Conservation (phyloP, 805 yeast genomes). For the Alloascoidea africana region DNA sequence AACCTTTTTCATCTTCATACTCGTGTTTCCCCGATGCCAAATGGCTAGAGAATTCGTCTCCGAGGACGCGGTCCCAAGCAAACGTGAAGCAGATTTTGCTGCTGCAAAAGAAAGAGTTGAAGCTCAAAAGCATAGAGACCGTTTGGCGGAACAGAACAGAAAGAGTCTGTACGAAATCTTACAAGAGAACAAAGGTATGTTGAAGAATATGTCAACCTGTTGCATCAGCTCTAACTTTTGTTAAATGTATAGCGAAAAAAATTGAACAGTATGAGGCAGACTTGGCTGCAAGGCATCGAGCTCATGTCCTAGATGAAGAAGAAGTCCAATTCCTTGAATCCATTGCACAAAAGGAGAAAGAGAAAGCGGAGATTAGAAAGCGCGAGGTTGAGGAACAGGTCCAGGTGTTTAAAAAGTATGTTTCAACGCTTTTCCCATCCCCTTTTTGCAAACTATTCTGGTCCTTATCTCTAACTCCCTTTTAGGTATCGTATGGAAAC, state of each 20-base stretch:
- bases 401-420: background rate
- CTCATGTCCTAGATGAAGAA: background rate
- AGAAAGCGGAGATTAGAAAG: background rate
- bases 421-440: too few relatives aligned
- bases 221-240: background rate
- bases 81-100: background rate
- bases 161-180: background rate
- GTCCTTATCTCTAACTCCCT: too few relatives aligned
- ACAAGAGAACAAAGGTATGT: background rate
- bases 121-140: background rate
- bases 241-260: background rate
- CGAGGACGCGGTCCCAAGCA: background rate
- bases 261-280: background rate
- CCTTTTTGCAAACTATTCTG: too few relatives aligned
- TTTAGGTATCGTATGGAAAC: too few relatives aligned
- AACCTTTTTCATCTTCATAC: too few relatives aligned
- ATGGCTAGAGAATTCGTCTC: too few relatives aligned
- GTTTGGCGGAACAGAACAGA: background rate
- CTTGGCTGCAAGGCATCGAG: slow-evolving; percentile 1
- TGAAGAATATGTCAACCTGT: background rate
- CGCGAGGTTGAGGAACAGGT: background rate
- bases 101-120: background rate
- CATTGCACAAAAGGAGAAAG: background rate
- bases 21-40: too few relatives aligned
- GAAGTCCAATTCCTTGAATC: background rate